Conservation (phyloP, 495 filamentous ascomycete genomes). For the Thermothielavioides terrestris region DNA sequence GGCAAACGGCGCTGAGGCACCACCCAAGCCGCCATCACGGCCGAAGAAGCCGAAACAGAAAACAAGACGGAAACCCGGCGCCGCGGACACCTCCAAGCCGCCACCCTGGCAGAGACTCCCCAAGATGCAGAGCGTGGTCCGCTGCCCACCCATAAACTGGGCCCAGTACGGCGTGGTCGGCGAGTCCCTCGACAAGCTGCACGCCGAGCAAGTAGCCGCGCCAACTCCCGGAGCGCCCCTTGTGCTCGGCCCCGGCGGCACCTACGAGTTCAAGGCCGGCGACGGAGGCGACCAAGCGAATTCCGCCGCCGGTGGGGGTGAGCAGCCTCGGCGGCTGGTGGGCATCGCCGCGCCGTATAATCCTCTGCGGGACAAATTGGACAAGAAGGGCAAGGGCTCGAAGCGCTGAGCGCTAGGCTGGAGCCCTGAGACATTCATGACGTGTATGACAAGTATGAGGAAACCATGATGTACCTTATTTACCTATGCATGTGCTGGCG, state of each 20-base stretch:
- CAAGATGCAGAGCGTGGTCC: conserved; percentile 69
- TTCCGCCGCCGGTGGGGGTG: background rate
- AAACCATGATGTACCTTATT: no score
- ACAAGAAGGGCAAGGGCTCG: conserved; percentile 37
- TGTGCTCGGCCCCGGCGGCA: conserved; percentile 28
- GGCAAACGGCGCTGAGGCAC: no score
- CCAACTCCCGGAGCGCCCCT: conserved; percentile 52
- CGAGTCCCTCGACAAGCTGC: conserved; percentile 69
- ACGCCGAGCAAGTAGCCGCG: conserved; percentile 62
- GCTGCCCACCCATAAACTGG: conserved; percentile 85
- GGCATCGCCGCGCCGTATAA: conserved; percentile 69
- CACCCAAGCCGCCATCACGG: background rate
- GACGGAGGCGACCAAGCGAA: conserved; percentile 6
- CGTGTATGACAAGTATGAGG: background rate
- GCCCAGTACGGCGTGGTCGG: conserved; percentile 78
- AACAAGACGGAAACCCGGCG: background rate
- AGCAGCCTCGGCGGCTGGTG: conserved; percentile 21
- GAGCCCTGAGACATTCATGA: background rate
- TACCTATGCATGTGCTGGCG: no score
- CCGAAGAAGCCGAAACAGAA: background rate
- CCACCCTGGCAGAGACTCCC: conserved; percentile 48
- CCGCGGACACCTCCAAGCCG: conserved; percentile 7
- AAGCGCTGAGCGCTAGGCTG: conserved; percentile 21
- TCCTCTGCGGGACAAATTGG: conserved; percentile 58
- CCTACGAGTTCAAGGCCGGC: conserved; percentile 26